A percentile compares a stretch with the other conserved stretches of the same genome.
These are phyloP conservation scores for Dentipellis sp. DNA, from an alignment of 768 basidiomycete genomes.

Conservation along the genomic window DNA sequence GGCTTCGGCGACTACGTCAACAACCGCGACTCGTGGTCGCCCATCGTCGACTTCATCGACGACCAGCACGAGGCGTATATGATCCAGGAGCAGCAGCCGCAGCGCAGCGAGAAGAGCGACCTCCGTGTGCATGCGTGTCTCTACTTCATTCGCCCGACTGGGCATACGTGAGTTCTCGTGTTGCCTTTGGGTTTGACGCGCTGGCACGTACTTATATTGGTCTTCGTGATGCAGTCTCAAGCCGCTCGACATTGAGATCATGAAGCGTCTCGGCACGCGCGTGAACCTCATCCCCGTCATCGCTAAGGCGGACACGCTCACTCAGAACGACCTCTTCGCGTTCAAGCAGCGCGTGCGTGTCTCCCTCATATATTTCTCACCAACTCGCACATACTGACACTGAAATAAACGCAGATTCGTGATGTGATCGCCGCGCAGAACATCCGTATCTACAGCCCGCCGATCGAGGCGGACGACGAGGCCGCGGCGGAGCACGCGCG, in stretches of 20 bases:
- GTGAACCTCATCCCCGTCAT: slow-evolving; percentile 98
- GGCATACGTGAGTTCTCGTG: slow-evolving; percentile 72
- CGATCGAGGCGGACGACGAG: slow-evolving; percentile 83
- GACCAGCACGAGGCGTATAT: slow-evolving; percentile 94
- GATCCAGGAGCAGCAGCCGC: slow-evolving; percentile 99
- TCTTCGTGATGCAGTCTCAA: slow-evolving; percentile 52
- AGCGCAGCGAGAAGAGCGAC: slow-evolving; percentile 89
- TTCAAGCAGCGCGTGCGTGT: slow-evolving; percentile 87
- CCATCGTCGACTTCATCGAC: slow-evolving; percentile 97
- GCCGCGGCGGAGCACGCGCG: slow-evolving; percentile 83
- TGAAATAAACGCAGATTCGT: slow-evolving; percentile 47
- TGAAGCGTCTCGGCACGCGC: slow-evolving; percentile 97
- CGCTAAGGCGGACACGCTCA: slow-evolving; percentile 96
- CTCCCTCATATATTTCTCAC: not conserved
- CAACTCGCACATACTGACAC: not conserved
- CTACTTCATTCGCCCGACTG: slow-evolving; percentile 94
- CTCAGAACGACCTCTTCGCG: slow-evolving; percentile 79
- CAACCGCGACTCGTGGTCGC: slow-evolving; percentile 98
- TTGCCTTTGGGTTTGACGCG: not conserved
- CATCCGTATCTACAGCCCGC: slow-evolving; percentile 92
- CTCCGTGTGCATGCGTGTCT: slow-evolving; percentile 93
- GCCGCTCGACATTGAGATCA: slow-evolving; percentile 97
- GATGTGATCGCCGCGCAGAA: slow-evolving; percentile 87
- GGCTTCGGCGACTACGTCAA: slow-evolving; percentile 99
- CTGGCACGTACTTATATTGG: not conserved